phyloP scores from a whole-genome alignment of 176 grass and related monocot species.

The Bromus sterilis region DNA sequence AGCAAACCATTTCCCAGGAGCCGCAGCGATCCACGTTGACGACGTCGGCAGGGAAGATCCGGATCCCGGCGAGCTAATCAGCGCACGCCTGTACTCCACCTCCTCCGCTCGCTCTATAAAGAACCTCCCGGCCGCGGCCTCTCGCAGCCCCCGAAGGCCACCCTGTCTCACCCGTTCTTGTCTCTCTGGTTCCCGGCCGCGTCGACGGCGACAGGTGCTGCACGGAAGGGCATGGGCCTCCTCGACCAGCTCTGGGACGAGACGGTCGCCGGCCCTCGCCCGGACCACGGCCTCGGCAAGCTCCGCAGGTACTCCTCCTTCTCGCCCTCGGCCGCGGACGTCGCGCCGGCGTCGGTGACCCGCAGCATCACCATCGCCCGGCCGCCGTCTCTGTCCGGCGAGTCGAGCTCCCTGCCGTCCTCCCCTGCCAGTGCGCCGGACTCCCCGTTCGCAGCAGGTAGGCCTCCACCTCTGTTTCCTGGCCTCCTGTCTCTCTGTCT shows the following conservation, averaged over 20 bases:
- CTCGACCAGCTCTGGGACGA: constrained; percentile 94
- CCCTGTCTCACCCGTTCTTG: background rate
- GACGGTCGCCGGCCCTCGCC: constrained; percentile 71
- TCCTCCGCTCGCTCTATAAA: constrained; percentile 14
- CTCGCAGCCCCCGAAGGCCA: background rate
- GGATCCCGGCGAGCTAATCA: background rate
- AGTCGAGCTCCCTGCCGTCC: constrained; percentile 36
- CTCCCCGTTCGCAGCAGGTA: constrained; percentile 48
- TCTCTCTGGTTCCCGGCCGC: background rate
- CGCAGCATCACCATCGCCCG: constrained; percentile 61
- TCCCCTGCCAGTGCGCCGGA: constrained; percentile 45
- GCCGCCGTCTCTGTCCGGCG: constrained; percentile 23
- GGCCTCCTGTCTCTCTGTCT: background rate
- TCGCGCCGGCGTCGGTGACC: constrained; percentile 22
- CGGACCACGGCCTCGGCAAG: constrained; percentile 67
- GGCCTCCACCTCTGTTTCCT: background rate
- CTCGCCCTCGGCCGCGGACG: constrained; percentile 15
- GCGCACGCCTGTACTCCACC: background rate
- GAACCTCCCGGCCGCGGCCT: background rate
- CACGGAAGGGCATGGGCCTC: constrained; percentile 31
- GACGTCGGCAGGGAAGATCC: background rate
- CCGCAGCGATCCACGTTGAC: background rate
- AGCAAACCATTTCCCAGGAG: background rate
- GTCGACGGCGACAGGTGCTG: background rate
- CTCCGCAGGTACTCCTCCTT: constrained; percentile 72